Conservation (phyloP, 352 stramenopile genomes). For the Globisporangium spinosum region DNA sequence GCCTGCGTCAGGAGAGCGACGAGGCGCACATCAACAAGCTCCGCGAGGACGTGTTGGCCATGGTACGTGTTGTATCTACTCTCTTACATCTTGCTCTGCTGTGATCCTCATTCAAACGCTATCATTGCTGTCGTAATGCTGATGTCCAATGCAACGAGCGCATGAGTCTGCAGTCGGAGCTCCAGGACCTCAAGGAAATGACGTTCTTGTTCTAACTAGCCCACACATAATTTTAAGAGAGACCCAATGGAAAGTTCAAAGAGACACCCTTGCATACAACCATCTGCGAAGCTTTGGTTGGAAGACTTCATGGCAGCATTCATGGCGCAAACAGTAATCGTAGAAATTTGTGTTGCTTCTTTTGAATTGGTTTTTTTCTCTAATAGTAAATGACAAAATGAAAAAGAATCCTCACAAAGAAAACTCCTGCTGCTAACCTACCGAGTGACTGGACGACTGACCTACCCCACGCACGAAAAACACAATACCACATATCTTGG, state of each 20-base stretch:
- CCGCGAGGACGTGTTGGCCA: slow-evolving; percentile 47
- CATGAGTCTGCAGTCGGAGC: slow-evolving; percentile 46
- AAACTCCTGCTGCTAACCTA: slow-evolving; percentile 3
- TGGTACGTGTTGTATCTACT: slow-evolving; percentile 30
- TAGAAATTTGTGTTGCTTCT: not conserved
- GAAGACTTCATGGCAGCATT: not conserved
- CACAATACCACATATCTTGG: not conserved
- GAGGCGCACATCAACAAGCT: slow-evolving; percentile 49
- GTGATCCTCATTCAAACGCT: not conserved
- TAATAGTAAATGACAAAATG: slow-evolving; percentile 14
- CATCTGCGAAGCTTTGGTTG: not conserved
- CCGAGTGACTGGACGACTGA: not conserved
- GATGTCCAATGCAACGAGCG: slow-evolving; percentile 47
- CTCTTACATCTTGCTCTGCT: not conserved
- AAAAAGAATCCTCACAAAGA: not conserved
- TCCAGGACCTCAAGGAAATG: slow-evolving; percentile 57
- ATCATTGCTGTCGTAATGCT: not conserved
- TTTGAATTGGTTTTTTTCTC: slow-evolving; percentile 8
- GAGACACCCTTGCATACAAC: not conserved
- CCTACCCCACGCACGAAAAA: not conserved
- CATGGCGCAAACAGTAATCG: too few species aligned
- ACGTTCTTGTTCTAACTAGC: slow-evolving; percentile 35
- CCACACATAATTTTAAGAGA: not conserved
- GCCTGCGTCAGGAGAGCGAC: slow-evolving; percentile 39
- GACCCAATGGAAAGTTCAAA: not conserved